Evolutionary conservation across 768 basidiomycete species (phyloP), one percentile per base, ranked within the genome.

Genomic region (Pisolithus sp.): DNA sequence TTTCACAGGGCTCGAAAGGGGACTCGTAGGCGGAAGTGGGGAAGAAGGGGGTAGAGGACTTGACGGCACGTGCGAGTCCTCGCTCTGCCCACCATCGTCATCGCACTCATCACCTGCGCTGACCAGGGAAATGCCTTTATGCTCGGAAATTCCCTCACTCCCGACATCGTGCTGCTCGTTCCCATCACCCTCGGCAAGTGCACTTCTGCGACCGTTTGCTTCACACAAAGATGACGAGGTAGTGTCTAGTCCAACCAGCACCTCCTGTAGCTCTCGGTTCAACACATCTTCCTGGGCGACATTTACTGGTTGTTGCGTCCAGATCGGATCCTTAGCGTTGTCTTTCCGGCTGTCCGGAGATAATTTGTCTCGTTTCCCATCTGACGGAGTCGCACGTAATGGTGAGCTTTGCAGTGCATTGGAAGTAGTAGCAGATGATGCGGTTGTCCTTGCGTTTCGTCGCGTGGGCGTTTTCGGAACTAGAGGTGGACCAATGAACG

Each of bases 1-100:
- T 17, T 53, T 62, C 21, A 23, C 23, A 15, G 64, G 62, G 38
- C 64, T 65, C 21, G 64, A 69, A 52, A 68, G 54, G 6, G 81
- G 80, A 58, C 82, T 84, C 15, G 72, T 73, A 7, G 77, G 79
- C 7, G 78, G 75, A 10, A 73, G 79, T 5, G 82, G 81, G 10
- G 83, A 83, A 7, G 83, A 82, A 17, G 83, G 81, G 20, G 82
- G 81, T 2, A 84, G 68, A 15, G 78, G 78, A 45, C 71, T 70
- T 71, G 78, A 76, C 72, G 54, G 53, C 76, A 73, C 23, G 28
- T 8, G 37, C 15, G 54, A 53, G 21, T 53, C 60, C 5, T 48
- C 51, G 71, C 47, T 65, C 62, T 48, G 65, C 31, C 3, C 58
- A 13, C 52, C 53, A 15, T 71, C 67, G 12, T 57, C 52, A 17